A percentile compares a stretch with the other conserved stretches of the same genome.
phyloP scores from a whole-genome alignment of 495 filamentous ascomycete species.

The Platismatia glauca region DNA sequence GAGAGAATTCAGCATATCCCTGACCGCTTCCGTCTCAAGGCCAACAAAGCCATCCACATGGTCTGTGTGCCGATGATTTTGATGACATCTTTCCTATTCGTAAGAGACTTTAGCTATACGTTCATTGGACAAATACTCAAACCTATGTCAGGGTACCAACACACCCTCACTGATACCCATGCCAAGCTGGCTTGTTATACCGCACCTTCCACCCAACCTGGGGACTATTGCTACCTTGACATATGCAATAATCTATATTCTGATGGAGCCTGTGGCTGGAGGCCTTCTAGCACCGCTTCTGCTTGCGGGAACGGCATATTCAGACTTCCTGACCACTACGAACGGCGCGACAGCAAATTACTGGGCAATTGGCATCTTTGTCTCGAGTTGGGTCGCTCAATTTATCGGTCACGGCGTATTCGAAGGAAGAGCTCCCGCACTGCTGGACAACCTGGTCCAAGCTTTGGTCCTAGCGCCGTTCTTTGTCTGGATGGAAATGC shows the following conservation, averaged over 20 bases:
- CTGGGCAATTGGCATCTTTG: constrained; percentile 56
- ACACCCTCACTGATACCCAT: constrained; percentile 60
- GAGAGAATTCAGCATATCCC: constrained; percentile 15
- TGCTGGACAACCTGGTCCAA: constrained; percentile 85
- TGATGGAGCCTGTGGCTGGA: constrained; percentile 90
- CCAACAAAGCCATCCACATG: constrained; percentile 85
- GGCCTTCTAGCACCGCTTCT: constrained; percentile 62
- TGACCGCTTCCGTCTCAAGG: constrained; percentile 31
- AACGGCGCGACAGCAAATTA: constrained; percentile 61
- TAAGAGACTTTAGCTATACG: constrained; percentile 34
- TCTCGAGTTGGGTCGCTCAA: constrained; percentile 76
- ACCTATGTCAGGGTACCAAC: constrained; percentile 57
- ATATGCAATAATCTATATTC: constrained; percentile 74
- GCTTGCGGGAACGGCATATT: constrained; percentile 58
- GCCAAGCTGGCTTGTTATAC: constrained; percentile 58
- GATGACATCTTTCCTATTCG: constrained; percentile 69
- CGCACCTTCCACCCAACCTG: constrained; percentile 71
- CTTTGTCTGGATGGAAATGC: constrained; percentile 92
- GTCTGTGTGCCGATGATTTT: constrained; percentile 79
- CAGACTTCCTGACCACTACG: constrained; percentile 61
- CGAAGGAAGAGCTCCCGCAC: constrained; percentile 77
- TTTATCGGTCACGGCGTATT: constrained; percentile 88
- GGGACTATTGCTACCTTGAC: constrained; percentile 64
- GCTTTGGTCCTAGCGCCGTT: constrained; percentile 92
- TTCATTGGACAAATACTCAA: constrained; percentile 8